Base-by-base conservation (phyloP, 2,329 filamentous ascomycete species). In the Aphanocladium album region DNA sequence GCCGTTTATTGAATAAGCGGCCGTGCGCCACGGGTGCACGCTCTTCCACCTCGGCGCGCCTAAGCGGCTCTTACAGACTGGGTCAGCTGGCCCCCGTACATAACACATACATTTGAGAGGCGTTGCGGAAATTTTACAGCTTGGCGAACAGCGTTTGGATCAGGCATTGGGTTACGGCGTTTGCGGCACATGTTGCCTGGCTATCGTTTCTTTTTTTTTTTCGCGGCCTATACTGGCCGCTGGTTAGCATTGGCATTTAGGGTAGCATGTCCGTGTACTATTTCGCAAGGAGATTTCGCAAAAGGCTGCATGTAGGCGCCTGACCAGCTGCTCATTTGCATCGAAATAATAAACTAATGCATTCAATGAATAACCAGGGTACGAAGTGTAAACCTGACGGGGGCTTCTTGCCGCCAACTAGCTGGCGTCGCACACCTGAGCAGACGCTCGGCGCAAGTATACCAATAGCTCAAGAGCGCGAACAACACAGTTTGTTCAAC, bases 1-100 rank as follows among this genome's bases (percentile, higher is more conserved):
- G 70, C 84, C 84, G 59, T 76, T 87, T 57, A 88, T 88, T 62
- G 85, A 88, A 71, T 88, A 70, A 73, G 47, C 50, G 23, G 7
- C 6, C 23, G n/a, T n/a, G n/a, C n/a, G n/a, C n/a, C n/a, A n/a
- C n/a, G n/a, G n/a, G n/a, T n/a, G n/a, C n/a, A n/a, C n/a, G n/a
- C n/a, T n/a, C n/a, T n/a, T n/a, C n/a, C n/a, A n/a, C n/a, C n/a
- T n/a, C n/a, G n/a, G n/a, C n/a, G n/a, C 17, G 53, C 56, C 59
- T 58, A 59, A 55, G 35, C 53, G 30, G 45, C 43, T 52, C 39
- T n/a, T n/a, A n/a, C 57, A 50, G 45, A 30, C 39, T 23, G 55
- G 46, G 14, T 19, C 19, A 39, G 35, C 8, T 39, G 39, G 25
- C 50, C 17, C 23, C 33, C 51, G 51, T n/a, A 58, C 51, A 51